Base-by-base conservation (phyloP, 164 flowering plant species). In the Kalanchoe fedtschenkoi region DNA sequence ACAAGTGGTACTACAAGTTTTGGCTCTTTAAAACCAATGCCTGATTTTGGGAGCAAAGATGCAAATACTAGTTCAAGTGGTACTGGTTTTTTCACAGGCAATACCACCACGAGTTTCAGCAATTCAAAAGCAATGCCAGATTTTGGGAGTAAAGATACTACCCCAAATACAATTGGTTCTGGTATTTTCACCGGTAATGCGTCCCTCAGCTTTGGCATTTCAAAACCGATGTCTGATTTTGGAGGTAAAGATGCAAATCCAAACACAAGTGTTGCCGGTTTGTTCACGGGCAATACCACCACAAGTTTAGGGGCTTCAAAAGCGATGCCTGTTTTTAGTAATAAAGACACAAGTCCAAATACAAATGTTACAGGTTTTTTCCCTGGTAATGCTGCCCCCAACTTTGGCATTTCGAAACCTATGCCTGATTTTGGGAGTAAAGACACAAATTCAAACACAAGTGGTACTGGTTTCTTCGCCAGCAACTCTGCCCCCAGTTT, bases 31-130 rank as follows among this genome's bases (percentile, higher is more conserved):
- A 81, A 74, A 62, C 42, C 71, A 63, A 67, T 61, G 11, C 58
- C 77, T 60, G 87, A 74, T 58, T 66, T 54, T 22, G 77, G 75
- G 74, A 75, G 32, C 58, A 74, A 67, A 14, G 80, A 75, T 29
- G 6, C 24, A n/a, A 81, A 71, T 53, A 64, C 64, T 47, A 29
- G 68, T 60, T 68, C 67, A 37, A 80, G 65, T 4, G 76, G 75
- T 60, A 68, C 74, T 67, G 65, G 38, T 16, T 69, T 70, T 74
- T 64, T 68, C 73, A 58, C 42, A 34, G 16, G 35, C 6, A 35
- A 54, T 35, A 21, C 58, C 10, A 44, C 17, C 46, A 15, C 46
- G n/a, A 42, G 46, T 19, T 42, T 19, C 46, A 15, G n/a, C 14
- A 15, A 15, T n/a, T n/a, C n/a, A n/a, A n/a, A n/a, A 2, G 46